A percentile compares a stretch with the other conserved stretches of the same genome.
Conservation (phyloP, 139 green algal genomes). For the Chlamydomonas sp. region DNA sequence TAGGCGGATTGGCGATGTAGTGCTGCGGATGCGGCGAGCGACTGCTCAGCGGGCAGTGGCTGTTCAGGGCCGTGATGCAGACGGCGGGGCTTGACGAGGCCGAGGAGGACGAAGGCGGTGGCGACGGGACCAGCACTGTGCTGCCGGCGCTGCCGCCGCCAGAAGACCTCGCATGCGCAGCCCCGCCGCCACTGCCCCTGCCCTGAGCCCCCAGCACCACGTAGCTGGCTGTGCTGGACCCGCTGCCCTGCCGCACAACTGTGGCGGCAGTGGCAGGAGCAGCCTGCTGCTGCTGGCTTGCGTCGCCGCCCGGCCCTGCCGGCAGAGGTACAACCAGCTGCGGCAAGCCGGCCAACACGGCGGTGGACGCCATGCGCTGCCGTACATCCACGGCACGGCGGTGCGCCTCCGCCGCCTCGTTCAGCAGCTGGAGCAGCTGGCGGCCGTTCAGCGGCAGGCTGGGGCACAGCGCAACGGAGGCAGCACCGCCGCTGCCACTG, state of each 20-base stretch:
- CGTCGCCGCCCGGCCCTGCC: too few species aligned
- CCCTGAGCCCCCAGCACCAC: too few species aligned
- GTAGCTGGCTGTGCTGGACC: too few species aligned
- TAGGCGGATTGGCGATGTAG: not conserved
- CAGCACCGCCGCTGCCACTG: not conserved
- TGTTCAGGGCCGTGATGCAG: not conserved
- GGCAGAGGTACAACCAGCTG: not conserved
- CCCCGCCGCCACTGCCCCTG: too few species aligned
- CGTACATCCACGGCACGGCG: not conserved
- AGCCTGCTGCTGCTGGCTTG: too few species aligned
- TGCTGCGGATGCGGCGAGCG: too few species aligned
- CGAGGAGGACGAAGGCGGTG: constrained; percentile 43
- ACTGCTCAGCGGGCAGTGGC: not conserved
- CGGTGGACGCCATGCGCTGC: not conserved
- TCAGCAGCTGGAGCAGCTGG: not conserved
- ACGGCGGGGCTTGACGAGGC: constrained; percentile 17
- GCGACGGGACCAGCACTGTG: not conserved
- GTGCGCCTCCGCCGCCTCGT: not conserved
- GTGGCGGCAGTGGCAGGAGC: too few species aligned
- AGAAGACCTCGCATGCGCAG: not conserved
- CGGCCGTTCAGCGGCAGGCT: not conserved
- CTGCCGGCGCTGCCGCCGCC: constrained; percentile 6
- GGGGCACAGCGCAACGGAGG: not conserved
- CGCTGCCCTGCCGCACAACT: too few species aligned
- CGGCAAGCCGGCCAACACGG: not conserved